Percentiles rank a stretch among this genome's conserved stretches.
Evolutionary conservation across 2,329 filamentous ascomycete species (phyloP).

Genomic region (Hypocreales sp.): DNA sequence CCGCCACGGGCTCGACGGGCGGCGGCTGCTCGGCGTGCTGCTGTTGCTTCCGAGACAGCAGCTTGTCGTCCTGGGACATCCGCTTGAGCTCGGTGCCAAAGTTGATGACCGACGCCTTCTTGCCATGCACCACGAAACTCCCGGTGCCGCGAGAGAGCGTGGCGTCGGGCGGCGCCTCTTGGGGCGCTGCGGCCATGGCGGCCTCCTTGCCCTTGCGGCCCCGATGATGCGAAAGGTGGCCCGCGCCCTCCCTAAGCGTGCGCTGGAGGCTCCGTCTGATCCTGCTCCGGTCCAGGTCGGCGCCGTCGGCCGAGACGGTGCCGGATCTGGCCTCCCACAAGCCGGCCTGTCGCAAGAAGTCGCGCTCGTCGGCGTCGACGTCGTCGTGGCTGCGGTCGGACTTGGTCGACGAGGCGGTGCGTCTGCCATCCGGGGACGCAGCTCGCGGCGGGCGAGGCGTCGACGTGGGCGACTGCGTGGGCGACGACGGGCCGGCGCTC

Average conservation of each 20-base stretch:
- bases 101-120: constrained; percentile 95
- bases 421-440: constrained; percentile 8
- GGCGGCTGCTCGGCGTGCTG: constrained; percentile 22
- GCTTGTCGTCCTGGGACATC: constrained; percentile 57
- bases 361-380: constrained; percentile 51
- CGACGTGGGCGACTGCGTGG: constrained; percentile 10
- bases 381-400: constrained; percentile 20
- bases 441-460: constrained; percentile 7
- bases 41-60: constrained; percentile 44
- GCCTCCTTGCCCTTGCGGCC: constrained; percentile 61
- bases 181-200: constrained; percentile 9
- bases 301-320: constrained; percentile 18
- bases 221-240: constrained; percentile 49
- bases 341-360: constrained; percentile 51
- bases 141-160: constrained; percentile 65
- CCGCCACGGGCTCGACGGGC: constrained; percentile 19
- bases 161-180: constrained; percentile 37
- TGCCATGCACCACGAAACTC: constrained; percentile 92
- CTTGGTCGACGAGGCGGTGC: constrained; percentile 5
- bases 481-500: constrained; percentile 14
- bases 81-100: constrained; percentile 84
- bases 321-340: constrained; percentile 31
- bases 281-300: constrained; percentile 45
- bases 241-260: constrained; percentile 69
- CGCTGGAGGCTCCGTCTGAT: constrained; percentile 78